These are phyloP conservation scores for Colletotrichum magnum DNA, from an alignment of 2,329 filamentous ascomycete species.

Conservation along the genomic window DNA sequence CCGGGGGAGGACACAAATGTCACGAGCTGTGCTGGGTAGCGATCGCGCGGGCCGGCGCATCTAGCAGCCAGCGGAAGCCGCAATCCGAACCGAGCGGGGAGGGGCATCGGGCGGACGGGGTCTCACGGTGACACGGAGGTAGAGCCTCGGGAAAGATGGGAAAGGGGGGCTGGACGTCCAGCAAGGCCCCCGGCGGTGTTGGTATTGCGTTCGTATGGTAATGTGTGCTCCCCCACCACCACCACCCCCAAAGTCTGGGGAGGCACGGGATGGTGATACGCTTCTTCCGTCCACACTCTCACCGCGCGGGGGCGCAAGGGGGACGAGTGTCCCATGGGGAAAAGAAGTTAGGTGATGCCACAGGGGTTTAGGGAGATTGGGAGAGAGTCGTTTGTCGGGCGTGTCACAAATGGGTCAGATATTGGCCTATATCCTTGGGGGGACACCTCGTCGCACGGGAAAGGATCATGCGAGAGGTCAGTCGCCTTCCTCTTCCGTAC, in stretches of 20 bases:
- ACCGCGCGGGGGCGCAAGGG: not conserved
- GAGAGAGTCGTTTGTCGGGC: not conserved
- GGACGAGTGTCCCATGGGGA: constrained; percentile 16
- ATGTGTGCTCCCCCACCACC: not conserved
- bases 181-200: constrained; percentile 7
- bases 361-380: constrained; percentile 1
- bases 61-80: constrained; percentile 24
- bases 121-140: constrained; percentile 21
- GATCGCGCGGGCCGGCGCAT: constrained; percentile 37
- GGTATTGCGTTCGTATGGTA: constrained; percentile 19
- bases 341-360: constrained; percentile 17
- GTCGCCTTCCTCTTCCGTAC: constrained; percentile 8
- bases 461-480: constrained; percentile 28
- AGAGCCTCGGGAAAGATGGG: constrained; percentile 17
- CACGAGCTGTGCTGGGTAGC: constrained; percentile 16
- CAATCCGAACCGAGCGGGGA: constrained; percentile 28
- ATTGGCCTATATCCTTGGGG: constrained; percentile 23
- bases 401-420: constrained; percentile 28
- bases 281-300: constrained; percentile 8
- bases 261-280: constrained; percentile 8
- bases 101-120: constrained; percentile 2
- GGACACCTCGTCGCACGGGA: not conserved
- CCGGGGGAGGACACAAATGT: constrained; percentile 12
- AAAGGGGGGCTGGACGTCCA: constrained; percentile 2
- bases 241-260: not conserved